These are phyloP conservation scores for Ochetophila trinervis DNA, from an alignment of 306 rosid genomes.

Conservation along the genomic window DNA sequence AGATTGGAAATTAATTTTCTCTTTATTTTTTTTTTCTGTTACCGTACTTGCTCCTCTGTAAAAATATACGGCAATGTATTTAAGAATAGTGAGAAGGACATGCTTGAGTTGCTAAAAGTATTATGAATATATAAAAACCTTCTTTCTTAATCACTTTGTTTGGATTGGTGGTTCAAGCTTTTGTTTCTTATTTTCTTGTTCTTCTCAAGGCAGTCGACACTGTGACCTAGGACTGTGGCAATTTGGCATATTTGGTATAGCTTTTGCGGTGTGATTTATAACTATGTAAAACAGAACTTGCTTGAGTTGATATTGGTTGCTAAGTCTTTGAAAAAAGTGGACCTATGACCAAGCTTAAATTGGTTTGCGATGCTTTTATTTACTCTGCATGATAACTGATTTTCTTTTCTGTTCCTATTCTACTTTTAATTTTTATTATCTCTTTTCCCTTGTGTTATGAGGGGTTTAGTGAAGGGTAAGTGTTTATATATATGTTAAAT, in stretches of 20 bases:
- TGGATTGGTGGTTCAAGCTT: slow-evolving; percentile 6
- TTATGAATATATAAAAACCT: slow-evolving; percentile 1
- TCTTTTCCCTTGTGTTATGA: no score
- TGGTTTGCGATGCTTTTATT: no score
- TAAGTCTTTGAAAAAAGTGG: slow-evolving; percentile 5
- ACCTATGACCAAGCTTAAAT: no score
- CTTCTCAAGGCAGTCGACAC: neutral
- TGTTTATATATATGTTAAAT: no score
- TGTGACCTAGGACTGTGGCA: neutral
- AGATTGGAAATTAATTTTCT: neutral
- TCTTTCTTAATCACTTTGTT: slow-evolving; percentile 11
- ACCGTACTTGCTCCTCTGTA: neutral
- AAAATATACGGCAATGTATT: slow-evolving; percentile 2
- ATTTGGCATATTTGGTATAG: slow-evolving; percentile 19
- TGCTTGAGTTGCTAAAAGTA: slow-evolving; percentile 1
- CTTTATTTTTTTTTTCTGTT: neutral
- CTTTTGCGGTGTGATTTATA: slow-evolving; percentile 19
- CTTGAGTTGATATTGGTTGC: slow-evolving; percentile 17
- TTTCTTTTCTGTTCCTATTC: no score
- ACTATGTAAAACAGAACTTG: slow-evolving; percentile 1
- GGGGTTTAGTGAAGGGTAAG: no score
- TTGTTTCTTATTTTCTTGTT: neutral
- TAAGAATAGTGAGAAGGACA: neutral
- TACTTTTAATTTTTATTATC: no score
- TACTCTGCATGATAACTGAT: no score